phyloP scores from a whole-genome alignment of 306 rosid genomes.

The Fagus sylvatica region DNA sequence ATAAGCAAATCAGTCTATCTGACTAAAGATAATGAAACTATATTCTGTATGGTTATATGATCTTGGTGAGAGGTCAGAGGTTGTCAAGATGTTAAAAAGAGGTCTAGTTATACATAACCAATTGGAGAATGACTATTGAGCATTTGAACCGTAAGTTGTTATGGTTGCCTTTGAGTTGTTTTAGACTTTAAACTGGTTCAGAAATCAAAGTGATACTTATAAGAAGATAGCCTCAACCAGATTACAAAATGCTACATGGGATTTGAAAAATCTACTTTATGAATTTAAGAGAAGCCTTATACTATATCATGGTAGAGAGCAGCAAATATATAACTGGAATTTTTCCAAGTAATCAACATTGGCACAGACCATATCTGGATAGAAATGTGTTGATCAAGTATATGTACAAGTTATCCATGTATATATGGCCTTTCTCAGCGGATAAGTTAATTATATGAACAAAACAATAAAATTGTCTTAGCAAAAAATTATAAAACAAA shows the following conservation, averaged over 20 bases:
- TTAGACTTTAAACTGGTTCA: background rate
- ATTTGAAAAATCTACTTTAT: constrained; percentile 8
- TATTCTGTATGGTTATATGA: background rate
- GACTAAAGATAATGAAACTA: too few relatives aligned
- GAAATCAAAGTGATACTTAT: background rate
- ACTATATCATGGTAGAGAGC: constrained; percentile 1
- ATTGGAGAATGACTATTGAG: background rate
- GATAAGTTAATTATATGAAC: background rate
- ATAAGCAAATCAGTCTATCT: background rate
- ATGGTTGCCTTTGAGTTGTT: background rate
- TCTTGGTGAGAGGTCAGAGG: background rate
- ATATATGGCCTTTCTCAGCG: background rate
- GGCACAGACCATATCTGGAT: constrained; percentile 2
- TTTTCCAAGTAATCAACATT: background rate
- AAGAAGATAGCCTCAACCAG: background rate
- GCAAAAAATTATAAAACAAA: too few relatives aligned
- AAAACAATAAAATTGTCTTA: background rate
- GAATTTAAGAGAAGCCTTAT: background rate
- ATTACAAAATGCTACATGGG: constrained; percentile 1
- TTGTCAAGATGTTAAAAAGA: background rate
- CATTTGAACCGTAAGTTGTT: background rate
- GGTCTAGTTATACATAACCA: background rate
- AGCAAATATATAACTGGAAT: background rate
- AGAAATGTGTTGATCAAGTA: background rate
- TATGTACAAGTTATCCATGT: background rate